phyloP scores from a whole-genome alignment of 306 rosid genomes.

The Hylodesmum podocarpum region DNA sequence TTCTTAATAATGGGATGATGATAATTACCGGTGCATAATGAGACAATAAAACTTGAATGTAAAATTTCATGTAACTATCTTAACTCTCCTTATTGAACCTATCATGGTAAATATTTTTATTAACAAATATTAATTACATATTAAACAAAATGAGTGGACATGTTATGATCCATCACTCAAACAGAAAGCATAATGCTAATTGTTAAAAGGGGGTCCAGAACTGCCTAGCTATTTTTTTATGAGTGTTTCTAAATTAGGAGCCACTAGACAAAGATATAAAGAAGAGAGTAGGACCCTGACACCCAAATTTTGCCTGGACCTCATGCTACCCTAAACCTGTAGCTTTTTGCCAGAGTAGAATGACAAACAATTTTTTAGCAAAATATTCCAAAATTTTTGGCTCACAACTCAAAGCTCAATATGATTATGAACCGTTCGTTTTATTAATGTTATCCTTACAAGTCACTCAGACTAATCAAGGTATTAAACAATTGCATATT shows the following conservation, averaged over 20 bases:
- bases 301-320: slow-evolving; percentile 29
- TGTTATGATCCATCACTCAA: slow-evolving; percentile 9
- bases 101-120: no score
- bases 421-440: slow-evolving; percentile 1
- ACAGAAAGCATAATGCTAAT: slow-evolving; percentile 12
- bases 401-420: neutral
- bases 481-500: slow-evolving; percentile 34
- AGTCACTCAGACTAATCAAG: slow-evolving; percentile 33
- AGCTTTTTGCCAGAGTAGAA: slow-evolving; percentile 36
- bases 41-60: no score
- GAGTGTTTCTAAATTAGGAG: slow-evolving; percentile 17
- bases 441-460: slow-evolving; percentile 47
- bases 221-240: neutral
- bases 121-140: no score
- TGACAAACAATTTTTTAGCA: slow-evolving; percentile 13
- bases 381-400: slow-evolving; percentile 15
- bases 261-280: slow-evolving; percentile 19
- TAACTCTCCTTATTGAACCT: no score
- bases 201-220: neutral
- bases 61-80: no score
- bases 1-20: no score
- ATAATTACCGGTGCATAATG: no score
- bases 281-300: slow-evolving; percentile 34
- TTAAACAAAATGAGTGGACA: neutral
- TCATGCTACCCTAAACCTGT: slow-evolving; percentile 16